Percentiles rank a stretch among this genome's conserved stretches.
These are phyloP conservation scores for Caloboletus inedulis DNA, from an alignment of 1,284 basidiomycete species.

Conservation along the genomic window DNA sequence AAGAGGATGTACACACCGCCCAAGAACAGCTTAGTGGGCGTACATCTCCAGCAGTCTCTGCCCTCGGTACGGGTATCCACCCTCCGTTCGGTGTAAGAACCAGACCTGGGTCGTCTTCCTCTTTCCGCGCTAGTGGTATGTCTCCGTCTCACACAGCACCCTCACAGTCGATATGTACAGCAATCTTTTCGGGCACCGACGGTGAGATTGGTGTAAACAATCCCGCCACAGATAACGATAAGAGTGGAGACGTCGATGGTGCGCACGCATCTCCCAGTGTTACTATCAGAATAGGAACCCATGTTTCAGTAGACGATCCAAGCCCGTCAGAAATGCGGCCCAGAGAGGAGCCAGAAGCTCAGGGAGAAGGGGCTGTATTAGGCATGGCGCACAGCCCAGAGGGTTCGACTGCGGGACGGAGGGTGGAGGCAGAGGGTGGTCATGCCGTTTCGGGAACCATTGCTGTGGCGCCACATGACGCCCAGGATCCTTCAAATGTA, in stretches of 20 bases:
- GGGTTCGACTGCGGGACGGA: slow-evolving; percentile 12
- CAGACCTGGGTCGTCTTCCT: slow-evolving; percentile 2
- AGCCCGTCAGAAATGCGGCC: slow-evolving; percentile 2
- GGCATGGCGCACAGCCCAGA: slow-evolving; percentile 25
- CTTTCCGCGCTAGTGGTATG: slow-evolving; percentile 6
- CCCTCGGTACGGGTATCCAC: slow-evolving; percentile 16
- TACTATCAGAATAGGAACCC: slow-evolving; percentile 1
- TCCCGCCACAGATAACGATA: slow-evolving; percentile 8
- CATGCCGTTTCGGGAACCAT: slow-evolving; percentile 11
- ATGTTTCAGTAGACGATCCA: neutral
- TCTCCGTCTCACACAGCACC: neutral
- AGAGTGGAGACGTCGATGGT: neutral
- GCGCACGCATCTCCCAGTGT: slow-evolving; percentile 6
- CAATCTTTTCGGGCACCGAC: slow-evolving; percentile 1
- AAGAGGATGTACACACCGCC: slow-evolving; percentile 20
- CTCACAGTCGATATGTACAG: slow-evolving; percentile 14
- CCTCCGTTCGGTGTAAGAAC: slow-evolving; percentile 13
- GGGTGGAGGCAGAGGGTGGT: slow-evolving; percentile 19
- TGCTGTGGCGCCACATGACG: slow-evolving; percentile 25
- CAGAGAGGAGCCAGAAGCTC: slow-evolving; percentile 5
- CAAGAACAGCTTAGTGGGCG: slow-evolving; percentile 28
- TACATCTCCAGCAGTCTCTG: slow-evolving; percentile 29
- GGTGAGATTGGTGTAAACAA: neutral
- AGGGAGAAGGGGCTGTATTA: slow-evolving; percentile 11
- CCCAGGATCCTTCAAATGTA: slow-evolving; percentile 27